Evolutionary conservation across 75 land plant species (phyloP).

Genomic region (Pinus taeda): DNA sequence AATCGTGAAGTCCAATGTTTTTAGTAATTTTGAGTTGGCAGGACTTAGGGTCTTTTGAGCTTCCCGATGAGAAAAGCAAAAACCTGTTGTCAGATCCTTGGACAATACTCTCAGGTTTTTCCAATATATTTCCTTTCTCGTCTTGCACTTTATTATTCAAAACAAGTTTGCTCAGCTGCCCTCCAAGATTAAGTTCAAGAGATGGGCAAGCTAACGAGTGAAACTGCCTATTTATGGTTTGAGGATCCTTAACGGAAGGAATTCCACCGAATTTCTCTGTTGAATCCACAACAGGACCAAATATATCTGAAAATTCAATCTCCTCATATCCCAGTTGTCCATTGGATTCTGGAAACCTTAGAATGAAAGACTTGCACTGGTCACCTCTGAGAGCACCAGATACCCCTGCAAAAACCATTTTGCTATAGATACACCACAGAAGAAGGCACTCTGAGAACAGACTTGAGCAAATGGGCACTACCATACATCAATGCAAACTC

Average conservation of each 20-base stretch:
- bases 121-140: too few relatives aligned
- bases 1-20: constrained; percentile 70
- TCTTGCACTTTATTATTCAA: constrained; percentile 25
- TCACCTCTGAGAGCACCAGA: too few relatives aligned
- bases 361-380: neutral
- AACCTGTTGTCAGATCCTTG: constrained; percentile 7
- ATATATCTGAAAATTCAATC: constrained; percentile 73
- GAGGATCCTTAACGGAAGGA: constrained; percentile 36
- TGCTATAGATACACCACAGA: too few relatives aligned
- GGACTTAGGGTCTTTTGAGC: too few relatives aligned
- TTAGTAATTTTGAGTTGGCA: neutral
- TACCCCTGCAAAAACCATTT: too few relatives aligned
- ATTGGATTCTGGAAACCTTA: constrained; percentile 10
- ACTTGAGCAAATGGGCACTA: too few relatives aligned
- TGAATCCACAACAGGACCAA: constrained; percentile 48
- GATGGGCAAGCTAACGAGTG: constrained; percentile 88
- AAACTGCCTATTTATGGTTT: constrained; percentile 54
- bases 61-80: neutral
- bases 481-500: too few relatives aligned
- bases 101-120: constrained; percentile 12
- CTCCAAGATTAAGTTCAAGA: constrained; percentile 28
- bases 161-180: constrained; percentile 41
- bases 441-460: too few relatives aligned
- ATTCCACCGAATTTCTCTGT: constrained; percentile 7
- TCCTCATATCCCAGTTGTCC: constrained; percentile 27